Percentiles rank a stretch among this genome's conserved stretches.
Evolutionary conservation across 2,329 filamentous ascomycete species (phyloP).

Genomic region (Didymella sp.): DNA sequence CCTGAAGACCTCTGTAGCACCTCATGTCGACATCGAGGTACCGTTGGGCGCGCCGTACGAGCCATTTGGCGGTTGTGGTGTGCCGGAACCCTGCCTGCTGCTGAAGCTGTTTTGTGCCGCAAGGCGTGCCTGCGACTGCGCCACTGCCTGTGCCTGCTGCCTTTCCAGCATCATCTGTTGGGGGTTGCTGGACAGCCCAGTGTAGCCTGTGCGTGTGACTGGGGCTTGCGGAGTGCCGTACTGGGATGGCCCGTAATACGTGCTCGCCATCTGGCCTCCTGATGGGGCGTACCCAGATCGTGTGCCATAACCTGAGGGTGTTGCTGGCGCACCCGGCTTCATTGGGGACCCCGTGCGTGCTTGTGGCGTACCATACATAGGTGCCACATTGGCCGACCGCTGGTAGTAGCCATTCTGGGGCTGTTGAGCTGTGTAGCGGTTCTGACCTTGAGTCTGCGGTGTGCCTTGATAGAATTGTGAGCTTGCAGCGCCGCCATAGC

Average conservation of each 20-base stretch:
- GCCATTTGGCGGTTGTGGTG: slow-evolving; percentile 46
- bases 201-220: slow-evolving; percentile 32
- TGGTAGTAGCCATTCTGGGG: slow-evolving; percentile 44
- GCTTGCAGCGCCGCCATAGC: slow-evolving; percentile 36
- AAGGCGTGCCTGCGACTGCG: slow-evolving; percentile 47
- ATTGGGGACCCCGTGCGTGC: slow-evolving; percentile 47
- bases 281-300: slow-evolving; percentile 41
- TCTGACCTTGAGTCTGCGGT: slow-evolving; percentile 43
- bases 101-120: slow-evolving; percentile 47
- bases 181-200: slow-evolving; percentile 33
- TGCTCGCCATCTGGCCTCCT: slow-evolving; percentile 41
- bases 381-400: slow-evolving; percentile 43
- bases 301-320: slow-evolving; percentile 37
- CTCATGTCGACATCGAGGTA: slow-evolving; percentile 35
- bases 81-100: slow-evolving; percentile 45
- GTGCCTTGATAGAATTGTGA: slow-evolving; percentile 46
- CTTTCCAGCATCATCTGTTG: slow-evolving; percentile 48
- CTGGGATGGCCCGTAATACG: slow-evolving; percentile 44
- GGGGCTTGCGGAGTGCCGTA: slow-evolving; percentile 43
- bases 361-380: slow-evolving; percentile 45
- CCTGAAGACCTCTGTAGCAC: background rate
- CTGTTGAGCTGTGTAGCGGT: slow-evolving; percentile 41
- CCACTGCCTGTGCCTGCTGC: slow-evolving; percentile 40
- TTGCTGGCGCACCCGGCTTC: slow-evolving; percentile 37
- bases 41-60: slow-evolving; percentile 37